Conservation (phyloP, 306 rosid genomes). For the Rosa rugosa region DNA sequence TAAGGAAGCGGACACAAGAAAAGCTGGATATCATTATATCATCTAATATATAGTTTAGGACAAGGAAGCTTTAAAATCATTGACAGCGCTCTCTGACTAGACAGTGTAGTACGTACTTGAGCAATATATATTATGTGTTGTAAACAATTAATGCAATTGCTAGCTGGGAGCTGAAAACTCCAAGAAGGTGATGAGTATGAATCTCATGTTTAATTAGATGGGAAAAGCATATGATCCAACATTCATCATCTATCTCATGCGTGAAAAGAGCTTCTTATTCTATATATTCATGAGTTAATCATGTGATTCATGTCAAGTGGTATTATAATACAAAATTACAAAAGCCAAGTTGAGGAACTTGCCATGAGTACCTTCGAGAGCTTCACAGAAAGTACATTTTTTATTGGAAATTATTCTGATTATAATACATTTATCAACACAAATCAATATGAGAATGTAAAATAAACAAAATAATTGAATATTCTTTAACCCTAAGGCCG, state of each 20-base stretch:
- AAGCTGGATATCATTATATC: not conserved
- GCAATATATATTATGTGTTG: not conserved
- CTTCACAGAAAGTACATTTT: no score
- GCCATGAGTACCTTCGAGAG: not conserved
- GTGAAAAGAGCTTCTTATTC: not conserved
- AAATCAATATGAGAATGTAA: no score
- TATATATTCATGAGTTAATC: not conserved
- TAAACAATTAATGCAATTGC: not conserved
- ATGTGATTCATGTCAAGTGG: not conserved
- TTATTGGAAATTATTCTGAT: no score
- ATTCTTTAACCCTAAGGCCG: no score
- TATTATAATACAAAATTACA: not conserved
- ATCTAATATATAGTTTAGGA: not conserved
- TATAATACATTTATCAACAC: no score
- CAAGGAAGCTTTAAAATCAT: slow-evolving; percentile 2
- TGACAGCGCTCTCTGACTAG: slow-evolving; percentile 7
- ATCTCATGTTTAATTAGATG: not conserved
- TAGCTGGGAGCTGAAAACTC: slow-evolving; percentile 7
- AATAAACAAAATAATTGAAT: no score
- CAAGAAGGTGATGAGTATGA: not conserved
- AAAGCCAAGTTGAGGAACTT: not conserved
- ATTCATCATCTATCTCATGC: no score
- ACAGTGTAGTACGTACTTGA: not conserved
- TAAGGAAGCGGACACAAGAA: not conserved
- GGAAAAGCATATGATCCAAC: not conserved